Evolutionary conservation across 805 yeast genomes (phyloP).

Genomic region (Pichia heedii): DNA sequence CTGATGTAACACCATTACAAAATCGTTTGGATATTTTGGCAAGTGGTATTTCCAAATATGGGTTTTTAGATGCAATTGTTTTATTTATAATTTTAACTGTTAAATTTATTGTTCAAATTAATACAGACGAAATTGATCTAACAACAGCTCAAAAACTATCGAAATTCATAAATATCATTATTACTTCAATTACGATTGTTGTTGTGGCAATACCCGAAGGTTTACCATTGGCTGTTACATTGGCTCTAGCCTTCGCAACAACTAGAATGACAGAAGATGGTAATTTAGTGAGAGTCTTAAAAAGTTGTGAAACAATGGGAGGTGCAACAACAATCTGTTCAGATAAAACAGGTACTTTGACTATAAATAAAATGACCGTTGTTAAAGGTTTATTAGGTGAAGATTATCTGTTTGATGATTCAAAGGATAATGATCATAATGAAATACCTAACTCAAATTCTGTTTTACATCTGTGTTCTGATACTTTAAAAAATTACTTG

Average conservation of each 20-base stretch:
- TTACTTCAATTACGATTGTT: constrained; percentile 83
- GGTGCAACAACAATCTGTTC: constrained; percentile 96
- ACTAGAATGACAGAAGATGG: constrained; percentile 97
- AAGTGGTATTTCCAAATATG: constrained; percentile 91
- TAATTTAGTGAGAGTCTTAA: constrained; percentile 86
- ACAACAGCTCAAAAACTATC: constrained; percentile 73
- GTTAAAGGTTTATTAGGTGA: constrained; percentile 67
- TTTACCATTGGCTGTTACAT: constrained; percentile 91
- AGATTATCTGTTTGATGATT: constrained; percentile 42
- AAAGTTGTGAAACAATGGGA: constrained; percentile 98
- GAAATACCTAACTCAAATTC: background rate
- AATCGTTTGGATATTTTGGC: constrained; percentile 74
- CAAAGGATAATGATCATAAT: constrained; percentile 33
- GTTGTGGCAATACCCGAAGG: constrained; percentile 99
- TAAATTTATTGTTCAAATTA: constrained; percentile 57
- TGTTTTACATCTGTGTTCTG: constrained; percentile 1
- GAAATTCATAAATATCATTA: constrained; percentile 72
- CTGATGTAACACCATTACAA: constrained; percentile 82
- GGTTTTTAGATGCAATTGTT: constrained; percentile 75
- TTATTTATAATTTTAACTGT: constrained; percentile 72
- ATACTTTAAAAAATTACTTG: constrained; percentile 21
- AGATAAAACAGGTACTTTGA: constrained; percentile 94
- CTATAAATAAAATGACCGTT: constrained; percentile 89
- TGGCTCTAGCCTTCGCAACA: constrained; percentile 95
- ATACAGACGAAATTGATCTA: constrained; percentile 33